Evolutionary conservation across 768 basidiomycete species (phyloP).

Genomic region (Hygrocybe punicea): DNA sequence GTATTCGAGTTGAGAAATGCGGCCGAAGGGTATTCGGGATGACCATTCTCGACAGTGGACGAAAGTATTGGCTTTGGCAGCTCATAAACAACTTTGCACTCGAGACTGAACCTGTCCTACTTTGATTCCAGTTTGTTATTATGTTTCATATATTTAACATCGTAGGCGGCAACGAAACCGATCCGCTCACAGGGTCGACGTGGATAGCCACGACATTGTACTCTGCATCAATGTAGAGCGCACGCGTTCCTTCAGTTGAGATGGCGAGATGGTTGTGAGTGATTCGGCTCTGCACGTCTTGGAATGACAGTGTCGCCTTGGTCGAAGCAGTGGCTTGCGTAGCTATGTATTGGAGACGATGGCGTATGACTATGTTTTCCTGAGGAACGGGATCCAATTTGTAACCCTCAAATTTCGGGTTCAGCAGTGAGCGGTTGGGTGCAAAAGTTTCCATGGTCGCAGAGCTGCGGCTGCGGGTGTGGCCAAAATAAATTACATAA

Average conservation of each 20-base stretch:
- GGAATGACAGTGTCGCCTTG: slow-evolving; percentile 61
- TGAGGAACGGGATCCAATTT: slow-evolving; percentile 62
- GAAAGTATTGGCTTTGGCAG: slow-evolving; percentile 53
- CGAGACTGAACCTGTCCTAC: slow-evolving; percentile 52
- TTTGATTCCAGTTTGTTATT: slow-evolving; percentile 21
- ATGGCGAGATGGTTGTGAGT: slow-evolving; percentile 76
- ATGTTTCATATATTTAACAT: slow-evolving; percentile 8
- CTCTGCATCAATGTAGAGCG: slow-evolving; percentile 66
- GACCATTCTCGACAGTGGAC: slow-evolving; percentile 37
- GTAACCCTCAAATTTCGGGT: slow-evolving; percentile 85
- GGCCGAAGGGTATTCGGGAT: slow-evolving; percentile 74
- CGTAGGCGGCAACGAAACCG: slow-evolving; percentile 7
- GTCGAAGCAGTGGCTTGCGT: slow-evolving; percentile 62
- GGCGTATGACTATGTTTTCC: slow-evolving; percentile 51
- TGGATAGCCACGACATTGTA: slow-evolving; percentile 59
- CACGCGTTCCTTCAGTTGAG: slow-evolving; percentile 43
- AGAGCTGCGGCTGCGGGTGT: not conserved
- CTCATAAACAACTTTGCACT: slow-evolving; percentile 56
- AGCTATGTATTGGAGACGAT: slow-evolving; percentile 51
- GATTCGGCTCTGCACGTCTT: slow-evolving; percentile 81
- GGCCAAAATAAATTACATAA: no score
- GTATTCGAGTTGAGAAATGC: slow-evolving; percentile 49
- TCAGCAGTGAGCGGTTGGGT: slow-evolving; percentile 53
- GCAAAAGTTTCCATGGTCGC: not conserved
- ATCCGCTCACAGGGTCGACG: slow-evolving; percentile 58